Conservation (phyloP, 164 flowering plant species). For the Pachysandra terminalis region DNA sequence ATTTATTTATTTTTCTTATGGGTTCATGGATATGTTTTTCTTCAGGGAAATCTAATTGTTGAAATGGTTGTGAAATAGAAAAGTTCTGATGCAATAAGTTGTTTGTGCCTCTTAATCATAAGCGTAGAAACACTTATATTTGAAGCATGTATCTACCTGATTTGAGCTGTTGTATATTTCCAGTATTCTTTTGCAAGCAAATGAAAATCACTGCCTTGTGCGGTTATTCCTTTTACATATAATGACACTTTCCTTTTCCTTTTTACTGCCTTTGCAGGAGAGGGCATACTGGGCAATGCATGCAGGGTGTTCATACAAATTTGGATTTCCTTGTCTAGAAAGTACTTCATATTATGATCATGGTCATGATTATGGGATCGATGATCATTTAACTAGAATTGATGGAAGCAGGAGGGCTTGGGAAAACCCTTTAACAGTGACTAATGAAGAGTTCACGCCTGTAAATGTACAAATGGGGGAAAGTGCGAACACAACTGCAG, state of each 20-base stretch:
- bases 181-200: background rate
- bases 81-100: too few relatives aligned
- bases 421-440: constrained; percentile 35
- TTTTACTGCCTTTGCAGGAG: constrained; percentile 43
- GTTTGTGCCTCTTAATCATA: too few relatives aligned
- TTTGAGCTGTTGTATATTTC: too few relatives aligned
- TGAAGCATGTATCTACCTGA: too few relatives aligned
- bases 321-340: constrained; percentile 50
- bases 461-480: constrained; percentile 38
- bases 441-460: constrained; percentile 32
- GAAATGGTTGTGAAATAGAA: too few relatives aligned
- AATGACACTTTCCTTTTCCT: background rate
- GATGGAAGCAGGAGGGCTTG: constrained; percentile 42
- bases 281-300: constrained; percentile 45
- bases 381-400: constrained; percentile 31
- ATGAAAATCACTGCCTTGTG: too few relatives aligned
- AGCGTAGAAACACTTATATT: too few relatives aligned
- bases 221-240: background rate
- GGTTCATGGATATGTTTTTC: too few relatives aligned
- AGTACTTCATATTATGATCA: constrained; percentile 42
- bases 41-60: too few relatives aligned
- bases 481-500: constrained; percentile 31
- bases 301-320: constrained; percentile 49
- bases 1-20: too few relatives aligned
- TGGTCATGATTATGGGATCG: constrained; percentile 35